These are phyloP conservation scores for Cucurbita ficifolia DNA, from an alignment of 306 rosid genomes.

Conservation along the genomic window DNA sequence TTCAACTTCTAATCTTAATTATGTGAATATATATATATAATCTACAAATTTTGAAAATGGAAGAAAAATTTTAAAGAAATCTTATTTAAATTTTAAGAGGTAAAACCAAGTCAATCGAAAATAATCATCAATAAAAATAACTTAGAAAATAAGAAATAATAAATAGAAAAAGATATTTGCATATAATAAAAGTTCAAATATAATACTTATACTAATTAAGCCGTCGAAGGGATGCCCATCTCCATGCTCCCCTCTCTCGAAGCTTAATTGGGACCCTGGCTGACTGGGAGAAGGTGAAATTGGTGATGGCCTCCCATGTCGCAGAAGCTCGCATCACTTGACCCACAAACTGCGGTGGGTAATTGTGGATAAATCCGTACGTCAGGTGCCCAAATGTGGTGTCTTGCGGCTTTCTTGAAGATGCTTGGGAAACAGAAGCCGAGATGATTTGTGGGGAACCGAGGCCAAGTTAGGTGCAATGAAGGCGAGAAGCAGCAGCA, in stretches of 20 bases:
- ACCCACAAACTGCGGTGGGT: background rate
- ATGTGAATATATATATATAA: too few relatives aligned
- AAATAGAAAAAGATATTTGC: too few relatives aligned
- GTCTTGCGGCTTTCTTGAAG: too few relatives aligned
- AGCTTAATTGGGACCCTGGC: background rate
- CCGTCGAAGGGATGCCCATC: background rate
- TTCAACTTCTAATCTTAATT: too few relatives aligned
- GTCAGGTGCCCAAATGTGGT: background rate
- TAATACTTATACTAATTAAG: too few relatives aligned
- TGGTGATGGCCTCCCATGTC: background rate
- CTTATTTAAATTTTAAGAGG: too few relatives aligned
- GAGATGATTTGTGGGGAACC: background rate
- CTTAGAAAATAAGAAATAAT: too few relatives aligned
- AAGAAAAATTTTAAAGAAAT: too few relatives aligned
- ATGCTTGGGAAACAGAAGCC: conserved; percentile 13
- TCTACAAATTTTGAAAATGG: too few relatives aligned
- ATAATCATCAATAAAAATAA: too few relatives aligned
- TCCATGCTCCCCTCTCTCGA: background rate
- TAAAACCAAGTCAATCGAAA: too few relatives aligned
- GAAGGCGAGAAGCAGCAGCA: background rate
- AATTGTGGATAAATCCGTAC: background rate
- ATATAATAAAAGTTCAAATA: too few relatives aligned
- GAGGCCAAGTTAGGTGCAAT: background rate
- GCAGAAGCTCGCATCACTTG: background rate
- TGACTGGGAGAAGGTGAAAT: background rate